Evolutionary conservation across 2,329 filamentous ascomycete genomes (phyloP).

Genomic region (Colletotrichum spaethianum): DNA sequence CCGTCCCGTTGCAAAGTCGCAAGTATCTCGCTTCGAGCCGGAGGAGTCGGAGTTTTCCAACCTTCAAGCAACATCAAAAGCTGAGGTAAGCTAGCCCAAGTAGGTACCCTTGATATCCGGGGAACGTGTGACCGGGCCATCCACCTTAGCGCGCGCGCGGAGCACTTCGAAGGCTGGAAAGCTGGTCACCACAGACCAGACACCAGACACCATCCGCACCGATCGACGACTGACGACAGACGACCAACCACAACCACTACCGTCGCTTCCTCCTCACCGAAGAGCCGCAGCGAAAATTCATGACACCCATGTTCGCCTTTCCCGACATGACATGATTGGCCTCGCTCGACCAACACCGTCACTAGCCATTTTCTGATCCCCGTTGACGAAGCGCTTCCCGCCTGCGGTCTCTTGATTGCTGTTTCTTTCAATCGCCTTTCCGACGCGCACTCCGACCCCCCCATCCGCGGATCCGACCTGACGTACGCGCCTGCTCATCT

Average conservation of each 20-base stretch:
- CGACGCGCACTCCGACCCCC: constrained; percentile 14
- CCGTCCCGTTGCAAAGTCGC: not conserved
- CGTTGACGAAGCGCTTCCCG: constrained; percentile 8
- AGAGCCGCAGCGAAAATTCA: constrained; percentile 31
- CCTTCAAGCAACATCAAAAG: not conserved
- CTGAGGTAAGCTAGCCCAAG: constrained; percentile 1
- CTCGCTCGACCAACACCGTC: constrained; percentile 1
- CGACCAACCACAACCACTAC: constrained; percentile 19
- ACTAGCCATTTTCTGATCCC: not conserved
- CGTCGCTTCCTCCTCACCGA: constrained; percentile 24
- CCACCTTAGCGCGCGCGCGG: constrained; percentile 17
- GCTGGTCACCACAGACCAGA: constrained; percentile 12
- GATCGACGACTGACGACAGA: constrained; percentile 29
- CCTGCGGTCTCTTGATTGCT: not conserved
- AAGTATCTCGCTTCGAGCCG: not conserved
- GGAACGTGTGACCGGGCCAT: constrained; percentile 17
- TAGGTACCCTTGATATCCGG: constrained; percentile 12
- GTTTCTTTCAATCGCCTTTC: constrained; percentile 4
- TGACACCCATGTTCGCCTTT: constrained; percentile 21
- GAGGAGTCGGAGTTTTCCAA: not conserved
- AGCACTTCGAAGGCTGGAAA: constrained; percentile 16
- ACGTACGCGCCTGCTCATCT: constrained; percentile 9
- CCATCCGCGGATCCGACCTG: constrained; percentile 6
- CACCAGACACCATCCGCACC: constrained; percentile 5
- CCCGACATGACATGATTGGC: constrained; percentile 31